Base-by-base conservation (phyloP, 257 asterid genomes). In the Fraxinus americana region DNA sequence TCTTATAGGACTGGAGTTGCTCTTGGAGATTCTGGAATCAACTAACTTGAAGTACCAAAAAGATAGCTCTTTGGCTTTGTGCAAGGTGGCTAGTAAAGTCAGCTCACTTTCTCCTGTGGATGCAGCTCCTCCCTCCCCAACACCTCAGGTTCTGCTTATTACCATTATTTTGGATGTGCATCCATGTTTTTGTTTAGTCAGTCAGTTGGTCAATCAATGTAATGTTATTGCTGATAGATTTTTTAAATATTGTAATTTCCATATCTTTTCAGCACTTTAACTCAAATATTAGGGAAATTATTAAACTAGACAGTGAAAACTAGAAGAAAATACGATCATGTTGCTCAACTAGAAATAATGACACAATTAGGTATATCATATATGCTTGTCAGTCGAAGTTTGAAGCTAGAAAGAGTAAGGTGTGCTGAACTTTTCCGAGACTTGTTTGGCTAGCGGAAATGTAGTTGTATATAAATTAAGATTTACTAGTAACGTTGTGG, bases 71-170 rank as follows among this genome's bases (percentile, higher is more conserved):
- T 72, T 87, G 79, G 99, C 99, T 68, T 80, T 96, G 74, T 91
- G 92, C 88, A 91, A 85, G 82, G 79, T 96, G 87, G 92, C 98
- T 50, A 83, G 83, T 77, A 96, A 94, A 88, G 97, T 92, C 5
- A 91, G 85, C 88, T 87, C 94, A 41, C 91, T 91, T 78, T 93
- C 97, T 77, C 90, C 96, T 30, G 77, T 90, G 65, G 98, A 96
- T 87, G 95, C 98, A 36, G 99, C 99, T 84, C 99, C 99, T 79
- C 98, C 95, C 38, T 96, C 99, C 67, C 99, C 98, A 41, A 78
- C 78, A 79, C 97, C 97, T 74, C 97, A 96, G 97, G 99, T 96
- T 66, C 48, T 23, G 84, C 65, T 66, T 3, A 65, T 54, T 41
- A 21, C 6, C 43, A 66, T 41, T 72, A 38, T 45, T 72, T 27